These are phyloP conservation scores for Lindgomyces ingoldianus DNA, from an alignment of 495 filamentous ascomycete species.

Conservation along the genomic window DNA sequence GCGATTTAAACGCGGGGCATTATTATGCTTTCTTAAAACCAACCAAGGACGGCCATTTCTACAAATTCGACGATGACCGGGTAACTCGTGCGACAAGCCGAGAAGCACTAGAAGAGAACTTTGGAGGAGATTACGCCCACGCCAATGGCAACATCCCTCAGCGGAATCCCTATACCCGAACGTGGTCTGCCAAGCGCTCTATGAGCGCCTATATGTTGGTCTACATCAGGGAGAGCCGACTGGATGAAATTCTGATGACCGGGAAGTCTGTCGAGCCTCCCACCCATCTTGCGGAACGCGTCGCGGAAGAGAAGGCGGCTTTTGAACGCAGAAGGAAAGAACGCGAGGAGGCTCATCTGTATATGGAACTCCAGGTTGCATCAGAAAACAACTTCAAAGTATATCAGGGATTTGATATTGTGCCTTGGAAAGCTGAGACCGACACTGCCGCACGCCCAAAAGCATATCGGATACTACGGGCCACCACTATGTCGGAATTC, in stretches of 20 bases:
- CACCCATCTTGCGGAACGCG: conserved; percentile 60
- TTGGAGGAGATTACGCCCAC: conserved; percentile 78
- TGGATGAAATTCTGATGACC: conserved; percentile 76
- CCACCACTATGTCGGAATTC: conserved; percentile 74
- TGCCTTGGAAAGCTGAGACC: conserved; percentile 60
- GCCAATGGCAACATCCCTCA: conserved; percentile 59
- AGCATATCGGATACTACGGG: conserved; percentile 67
- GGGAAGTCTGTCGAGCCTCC: conserved; percentile 77
- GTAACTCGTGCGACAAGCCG: conserved; percentile 89
- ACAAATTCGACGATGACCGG: conserved; percentile 95
- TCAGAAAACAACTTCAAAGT: conserved; percentile 75
- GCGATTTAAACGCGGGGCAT: conserved; percentile 96
- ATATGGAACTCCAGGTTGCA: conserved; percentile 77
- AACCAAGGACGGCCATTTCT: conserved; percentile 87
- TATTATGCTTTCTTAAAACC: conserved; percentile 98
- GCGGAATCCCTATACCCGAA: conserved; percentile 67
- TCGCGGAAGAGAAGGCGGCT: conserved; percentile 73
- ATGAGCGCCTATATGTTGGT: conserved; percentile 98
- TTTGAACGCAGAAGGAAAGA: conserved; percentile 77
- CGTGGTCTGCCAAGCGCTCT: conserved; percentile 66
- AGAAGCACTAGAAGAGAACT: conserved; percentile 95
- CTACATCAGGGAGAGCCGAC: conserved; percentile 82
- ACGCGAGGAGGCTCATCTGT: conserved; percentile 89
- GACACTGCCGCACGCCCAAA: conserved; percentile 60
- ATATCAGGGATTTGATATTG: conserved; percentile 84